phyloP scores from a whole-genome alignment of 2,329 filamentous ascomycete species.

The Trichocomaceae sp. region DNA sequence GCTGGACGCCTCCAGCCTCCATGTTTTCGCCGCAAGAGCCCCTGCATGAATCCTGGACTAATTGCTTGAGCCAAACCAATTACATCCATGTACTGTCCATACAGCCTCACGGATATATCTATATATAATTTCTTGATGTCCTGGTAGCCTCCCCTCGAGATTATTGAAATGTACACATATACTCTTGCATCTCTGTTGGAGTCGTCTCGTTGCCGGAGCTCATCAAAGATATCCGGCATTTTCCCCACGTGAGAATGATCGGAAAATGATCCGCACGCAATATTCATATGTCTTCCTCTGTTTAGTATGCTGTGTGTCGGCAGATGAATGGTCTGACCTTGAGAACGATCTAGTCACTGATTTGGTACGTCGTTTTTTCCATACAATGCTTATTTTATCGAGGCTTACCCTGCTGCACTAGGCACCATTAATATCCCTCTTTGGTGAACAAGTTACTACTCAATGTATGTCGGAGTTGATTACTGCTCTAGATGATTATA shows the following conservation, averaged over 20 bases:
- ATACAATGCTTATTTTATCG: background rate
- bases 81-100: background rate
- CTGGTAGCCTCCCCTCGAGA: background rate
- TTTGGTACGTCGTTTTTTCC: constrained; percentile 23
- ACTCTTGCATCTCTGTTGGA: background rate
- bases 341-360: constrained; percentile 36
- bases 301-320: constrained; percentile 18
- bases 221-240: background rate
- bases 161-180: background rate
- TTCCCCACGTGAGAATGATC: background rate
- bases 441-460: constrained; percentile 44
- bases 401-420: constrained; percentile 11
- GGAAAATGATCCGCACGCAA: background rate
- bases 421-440: constrained; percentile 35
- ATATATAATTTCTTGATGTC: background rate
- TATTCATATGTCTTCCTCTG: constrained; percentile 13
- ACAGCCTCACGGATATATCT: background rate
- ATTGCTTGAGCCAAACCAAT: background rate
- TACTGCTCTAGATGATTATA: constrained; percentile 38
- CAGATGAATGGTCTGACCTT: constrained; percentile 33
- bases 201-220: background rate
- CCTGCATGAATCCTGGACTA: constrained; percentile 3
- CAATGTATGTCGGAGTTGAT: constrained; percentile 44
- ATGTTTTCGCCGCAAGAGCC: background rate
- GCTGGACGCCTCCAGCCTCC: background rate